phyloP scores from a whole-genome alignment of 176 grass and related monocot species.

The Aegilops umbellulata region DNA sequence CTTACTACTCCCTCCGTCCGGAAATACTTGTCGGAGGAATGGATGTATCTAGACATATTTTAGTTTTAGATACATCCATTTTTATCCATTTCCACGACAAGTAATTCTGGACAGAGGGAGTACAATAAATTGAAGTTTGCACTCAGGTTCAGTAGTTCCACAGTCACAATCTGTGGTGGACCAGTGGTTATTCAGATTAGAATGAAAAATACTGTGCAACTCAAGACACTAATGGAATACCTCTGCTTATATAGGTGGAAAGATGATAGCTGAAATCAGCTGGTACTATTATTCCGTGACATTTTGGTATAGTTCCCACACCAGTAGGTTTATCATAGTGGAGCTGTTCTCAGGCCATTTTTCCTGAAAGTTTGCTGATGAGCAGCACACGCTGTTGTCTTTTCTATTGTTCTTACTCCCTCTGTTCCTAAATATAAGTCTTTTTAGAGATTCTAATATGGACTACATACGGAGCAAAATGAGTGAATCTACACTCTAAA shows the following conservation, averaged over 20 bases:
- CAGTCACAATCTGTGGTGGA: neutral
- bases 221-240: neutral
- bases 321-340: neutral
- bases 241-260: neutral
- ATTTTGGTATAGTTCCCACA: no score
- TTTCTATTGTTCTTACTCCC: neutral
- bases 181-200: constrained; percentile 9
- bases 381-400: neutral
- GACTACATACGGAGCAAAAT: no score
- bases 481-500: no score
- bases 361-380: neutral
- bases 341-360: neutral
- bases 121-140: neutral
- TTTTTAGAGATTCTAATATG: no score
- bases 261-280: no score
- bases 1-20: neutral
- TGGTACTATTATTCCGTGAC: no score
- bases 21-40: no score
- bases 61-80: no score
- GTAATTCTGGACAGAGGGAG: no score
- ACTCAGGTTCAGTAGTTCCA: constrained; percentile 3
- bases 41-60: no score
- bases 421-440: no score
- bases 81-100: no score
- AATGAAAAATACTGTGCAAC: constrained; percentile 14